Evolutionary conservation across 2,329 filamentous ascomycete genomes (phyloP).

Genomic region (Paracamarosporium sp.): DNA sequence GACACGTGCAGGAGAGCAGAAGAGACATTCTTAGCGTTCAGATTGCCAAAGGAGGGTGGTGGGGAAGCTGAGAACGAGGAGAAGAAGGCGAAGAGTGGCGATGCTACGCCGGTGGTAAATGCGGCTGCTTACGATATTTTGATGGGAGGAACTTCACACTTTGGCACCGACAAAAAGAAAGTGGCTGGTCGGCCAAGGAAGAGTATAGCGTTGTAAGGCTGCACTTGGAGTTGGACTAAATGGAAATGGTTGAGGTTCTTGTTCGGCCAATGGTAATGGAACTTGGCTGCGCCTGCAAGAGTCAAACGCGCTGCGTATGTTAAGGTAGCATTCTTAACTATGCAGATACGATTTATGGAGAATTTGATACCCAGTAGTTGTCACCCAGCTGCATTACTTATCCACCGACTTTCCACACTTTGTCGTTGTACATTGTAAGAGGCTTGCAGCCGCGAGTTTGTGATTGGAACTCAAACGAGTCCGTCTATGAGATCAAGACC

Average conservation of each 20-base stretch:
- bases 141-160: not conserved
- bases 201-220: slow-evolving; percentile 21
- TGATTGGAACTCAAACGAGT: too few species aligned
- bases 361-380: slow-evolving; percentile 1
- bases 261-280: not conserved
- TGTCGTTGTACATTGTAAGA: too few species aligned
- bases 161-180: slow-evolving; percentile 20
- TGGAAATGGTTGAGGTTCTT: not conserved
- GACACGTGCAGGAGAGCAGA: slow-evolving; percentile 62
- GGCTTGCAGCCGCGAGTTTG: too few species aligned
- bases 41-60: slow-evolving; percentile 55
- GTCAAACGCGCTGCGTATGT: not conserved
- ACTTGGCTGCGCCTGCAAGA: not conserved
- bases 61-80: slow-evolving; percentile 31
- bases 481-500: too few species aligned
- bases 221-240: not conserved
- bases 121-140: slow-evolving; percentile 25
- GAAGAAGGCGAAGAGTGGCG: slow-evolving; percentile 22
- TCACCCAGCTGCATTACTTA: not conserved
- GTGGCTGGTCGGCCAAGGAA: slow-evolving; percentile 29
- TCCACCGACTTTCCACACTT: too few species aligned
- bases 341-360: not conserved
- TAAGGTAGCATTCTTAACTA: not conserved
- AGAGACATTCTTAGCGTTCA: slow-evolving; percentile 62
- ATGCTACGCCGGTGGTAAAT: slow-evolving; percentile 26